phyloP scores from a whole-genome alignment of 2,329 filamentous ascomycete genomes.

The Verruconis gallopava region DNA sequence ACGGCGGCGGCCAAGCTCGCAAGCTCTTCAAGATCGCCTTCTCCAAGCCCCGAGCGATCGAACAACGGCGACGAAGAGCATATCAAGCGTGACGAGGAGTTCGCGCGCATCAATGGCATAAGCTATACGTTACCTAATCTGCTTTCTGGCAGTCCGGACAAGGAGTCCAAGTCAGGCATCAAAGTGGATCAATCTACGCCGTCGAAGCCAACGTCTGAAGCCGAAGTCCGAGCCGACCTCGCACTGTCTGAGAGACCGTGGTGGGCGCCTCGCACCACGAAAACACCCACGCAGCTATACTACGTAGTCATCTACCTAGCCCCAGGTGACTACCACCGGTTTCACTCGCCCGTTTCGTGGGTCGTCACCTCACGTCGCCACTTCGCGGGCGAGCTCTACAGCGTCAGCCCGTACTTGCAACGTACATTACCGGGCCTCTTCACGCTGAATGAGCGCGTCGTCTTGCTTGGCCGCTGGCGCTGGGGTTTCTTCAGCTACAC shows the following conservation, averaged over 20 bases:
- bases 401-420: conserved; percentile 88
- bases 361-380: conserved; percentile 90
- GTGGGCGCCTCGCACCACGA: conserved; percentile 31
- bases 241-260: conserved; percentile 51
- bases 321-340: conserved; percentile 95
- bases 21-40: conserved; percentile 24
- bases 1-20: conserved; percentile 36
- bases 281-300: conserved; percentile 56
- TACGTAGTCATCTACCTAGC: conserved; percentile 94
- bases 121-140: conserved; percentile 84
- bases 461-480: conserved; percentile 84
- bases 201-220: conserved; percentile 58
- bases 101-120: conserved; percentile 87
- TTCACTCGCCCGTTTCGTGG: conserved; percentile 92
- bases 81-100: conserved; percentile 76
- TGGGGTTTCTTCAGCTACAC: conserved; percentile 97
- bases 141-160: conserved; percentile 53
- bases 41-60: conserved; percentile 20
- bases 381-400: conserved; percentile 92
- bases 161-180: conserved; percentile 22
- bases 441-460: conserved; percentile 91
- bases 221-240: conserved; percentile 72
- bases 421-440: conserved; percentile 87
- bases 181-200: conserved; percentile 54
- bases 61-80: conserved; percentile 43